Conservation (phyloP, 106 monocot genomes). For the Dendrobium huoshanense region DNA sequence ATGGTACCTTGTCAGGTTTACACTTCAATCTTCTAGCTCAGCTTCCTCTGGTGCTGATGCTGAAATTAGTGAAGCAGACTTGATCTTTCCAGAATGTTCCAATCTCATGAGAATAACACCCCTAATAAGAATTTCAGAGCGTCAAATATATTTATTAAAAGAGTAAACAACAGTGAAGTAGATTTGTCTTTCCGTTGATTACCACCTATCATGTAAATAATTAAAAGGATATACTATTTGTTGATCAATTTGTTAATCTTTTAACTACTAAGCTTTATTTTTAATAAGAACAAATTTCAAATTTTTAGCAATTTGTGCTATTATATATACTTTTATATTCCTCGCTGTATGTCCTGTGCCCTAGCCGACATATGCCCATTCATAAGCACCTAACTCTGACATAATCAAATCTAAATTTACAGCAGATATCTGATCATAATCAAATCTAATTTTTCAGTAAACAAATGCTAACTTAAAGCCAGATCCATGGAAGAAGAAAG, state of each 20-base stretch:
- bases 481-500: too few species aligned
- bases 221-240: neutral
- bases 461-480: too few species aligned
- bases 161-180: too few species aligned
- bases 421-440: too few species aligned
- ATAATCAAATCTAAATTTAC: neutral
- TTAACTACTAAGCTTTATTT: neutral
- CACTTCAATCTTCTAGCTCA: conserved; percentile 12
- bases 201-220: neutral
- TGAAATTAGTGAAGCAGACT: conserved; percentile 82
- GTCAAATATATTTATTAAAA: neutral
- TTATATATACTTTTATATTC: too few species aligned
- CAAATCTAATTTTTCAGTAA: too few species aligned
- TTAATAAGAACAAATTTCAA: neutral
- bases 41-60: conserved; percentile 26
- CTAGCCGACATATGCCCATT: too few species aligned
- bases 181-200: neutral
- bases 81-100: conserved; percentile 84
- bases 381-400: too few species aligned
- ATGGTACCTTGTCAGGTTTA: neutral
- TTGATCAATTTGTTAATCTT: neutral
- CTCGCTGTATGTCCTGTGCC: too few species aligned
- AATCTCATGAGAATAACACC: conserved; percentile 94
- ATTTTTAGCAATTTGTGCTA: neutral
- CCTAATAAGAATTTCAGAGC: conserved; percentile 19